These are phyloP conservation scores for Acacia confusa DNA, from an alignment of 306 rosid species.

Conservation along the genomic window DNA sequence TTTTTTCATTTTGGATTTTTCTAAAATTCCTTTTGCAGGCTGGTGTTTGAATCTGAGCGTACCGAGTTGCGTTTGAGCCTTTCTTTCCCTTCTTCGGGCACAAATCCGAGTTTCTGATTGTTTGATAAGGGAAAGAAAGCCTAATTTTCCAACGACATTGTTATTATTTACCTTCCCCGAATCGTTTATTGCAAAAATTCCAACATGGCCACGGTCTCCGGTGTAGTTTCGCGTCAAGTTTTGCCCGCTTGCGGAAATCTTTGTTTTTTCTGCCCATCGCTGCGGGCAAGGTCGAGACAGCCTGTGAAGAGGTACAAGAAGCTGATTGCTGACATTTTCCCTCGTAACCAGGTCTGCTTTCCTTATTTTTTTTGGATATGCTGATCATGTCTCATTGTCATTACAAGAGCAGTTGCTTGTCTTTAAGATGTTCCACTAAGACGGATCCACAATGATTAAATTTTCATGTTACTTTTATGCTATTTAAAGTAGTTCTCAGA, in stretches of 20 bases:
- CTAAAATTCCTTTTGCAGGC: slow-evolving; percentile 41
- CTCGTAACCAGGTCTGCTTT: slow-evolving; percentile 74
- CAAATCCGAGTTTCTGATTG: slow-evolving; percentile 32
- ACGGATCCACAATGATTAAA: slow-evolving; percentile 14
- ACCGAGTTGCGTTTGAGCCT: slow-evolving; percentile 39
- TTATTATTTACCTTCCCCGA: not conserved
- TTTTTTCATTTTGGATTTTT: slow-evolving; percentile 2
- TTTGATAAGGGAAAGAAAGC: slow-evolving; percentile 69
- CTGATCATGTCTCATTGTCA: slow-evolving; percentile 25
- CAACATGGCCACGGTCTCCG: slow-evolving; percentile 67
- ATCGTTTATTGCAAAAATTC: slow-evolving; percentile 20
- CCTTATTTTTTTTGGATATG: slow-evolving; percentile 7
- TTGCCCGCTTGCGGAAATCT: slow-evolving; percentile 88
- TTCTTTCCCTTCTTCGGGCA: slow-evolving; percentile 66
- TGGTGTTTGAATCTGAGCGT: slow-evolving; percentile 43
- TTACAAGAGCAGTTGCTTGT: slow-evolving; percentile 20
- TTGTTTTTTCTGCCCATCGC: slow-evolving; percentile 87
- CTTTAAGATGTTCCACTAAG: slow-evolving; percentile 10
- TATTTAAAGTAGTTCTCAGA: slow-evolving; percentile 16
- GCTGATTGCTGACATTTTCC: slow-evolving; percentile 90
- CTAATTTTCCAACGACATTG: slow-evolving; percentile 25
- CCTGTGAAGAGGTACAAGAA: slow-evolving; percentile 99
- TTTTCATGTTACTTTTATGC: slow-evolving; percentile 16
- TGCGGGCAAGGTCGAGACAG: slow-evolving; percentile 93
- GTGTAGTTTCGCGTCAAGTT: slow-evolving; percentile 87